phyloP scores from a whole-genome alignment of 2,329 filamentous ascomycete genomes.

The Podosphaera xanthii region DNA sequence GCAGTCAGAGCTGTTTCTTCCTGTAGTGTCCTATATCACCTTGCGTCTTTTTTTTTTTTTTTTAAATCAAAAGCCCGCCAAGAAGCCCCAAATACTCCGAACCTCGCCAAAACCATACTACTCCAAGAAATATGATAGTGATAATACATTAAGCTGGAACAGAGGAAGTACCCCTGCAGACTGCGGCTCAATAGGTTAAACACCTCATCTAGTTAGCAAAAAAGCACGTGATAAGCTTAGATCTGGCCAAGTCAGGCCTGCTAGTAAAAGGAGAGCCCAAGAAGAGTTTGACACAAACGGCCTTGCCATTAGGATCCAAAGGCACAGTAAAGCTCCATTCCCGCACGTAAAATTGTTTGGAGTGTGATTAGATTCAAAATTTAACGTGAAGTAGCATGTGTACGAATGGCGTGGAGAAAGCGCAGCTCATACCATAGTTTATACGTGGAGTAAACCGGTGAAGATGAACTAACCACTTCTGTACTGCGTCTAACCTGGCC shows the following conservation, averaged over 20 bases:
- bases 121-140: too few relatives aligned
- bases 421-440: neutral
- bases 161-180: too few relatives aligned
- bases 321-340: neutral
- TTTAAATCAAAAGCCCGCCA: too few relatives aligned
- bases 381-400: neutral
- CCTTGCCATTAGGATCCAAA: neutral
- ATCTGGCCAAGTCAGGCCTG: neutral
- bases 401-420: neutral
- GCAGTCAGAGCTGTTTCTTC: too few relatives aligned
- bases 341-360: neutral
- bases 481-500: too few relatives aligned
- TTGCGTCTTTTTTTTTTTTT: too few relatives aligned
- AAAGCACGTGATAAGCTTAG: neutral
- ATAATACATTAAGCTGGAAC: too few relatives aligned
- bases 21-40: too few relatives aligned
- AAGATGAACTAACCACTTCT: too few relatives aligned
- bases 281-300: neutral
- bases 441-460: neutral
- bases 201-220: neutral
- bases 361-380: neutral
- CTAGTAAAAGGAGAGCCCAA: neutral
- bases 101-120: too few relatives aligned
- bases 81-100: too few relatives aligned
- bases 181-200: neutral